A percentile compares a stretch with the other conserved stretches of the same genome.
These are phyloP conservation scores for Amaranthus tricolor DNA, from an alignment of 179 eudicot species.

Conservation along the genomic window DNA sequence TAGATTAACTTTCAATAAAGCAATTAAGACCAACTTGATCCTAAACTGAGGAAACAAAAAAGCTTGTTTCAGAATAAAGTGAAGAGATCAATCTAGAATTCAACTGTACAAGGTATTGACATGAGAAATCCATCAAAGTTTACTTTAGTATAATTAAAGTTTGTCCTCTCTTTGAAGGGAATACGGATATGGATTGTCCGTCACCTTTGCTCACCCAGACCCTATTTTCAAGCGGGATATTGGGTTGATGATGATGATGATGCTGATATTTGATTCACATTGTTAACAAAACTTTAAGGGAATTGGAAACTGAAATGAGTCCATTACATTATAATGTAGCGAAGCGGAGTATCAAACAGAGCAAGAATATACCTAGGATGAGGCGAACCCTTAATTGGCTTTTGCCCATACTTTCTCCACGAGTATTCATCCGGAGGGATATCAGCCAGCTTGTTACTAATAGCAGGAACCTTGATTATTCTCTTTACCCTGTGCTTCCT, in stretches of 20 bases:
- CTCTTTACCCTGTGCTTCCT: slow-evolving; percentile 94
- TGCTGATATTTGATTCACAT: background rate
- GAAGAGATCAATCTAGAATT: slow-evolving; percentile 2
- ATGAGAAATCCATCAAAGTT: slow-evolving; percentile 1
- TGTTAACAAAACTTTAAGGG: background rate
- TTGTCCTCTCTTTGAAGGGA: background rate
- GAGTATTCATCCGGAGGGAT: slow-evolving; percentile 93
- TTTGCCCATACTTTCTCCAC: slow-evolving; percentile 98
- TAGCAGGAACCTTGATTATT: slow-evolving; percentile 90
- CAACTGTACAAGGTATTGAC: slow-evolving; percentile 13
- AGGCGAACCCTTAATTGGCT: slow-evolving; percentile 98
- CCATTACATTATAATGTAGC: background rate
- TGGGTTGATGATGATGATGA: background rate
- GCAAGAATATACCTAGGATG: slow-evolving; percentile 70
- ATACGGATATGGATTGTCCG: too few species aligned
- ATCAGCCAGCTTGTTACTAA: slow-evolving; percentile 94
- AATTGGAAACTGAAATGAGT: background rate
- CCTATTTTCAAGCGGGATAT: too few species aligned
- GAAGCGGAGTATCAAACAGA: slow-evolving; percentile 12
- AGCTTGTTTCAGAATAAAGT: slow-evolving; percentile 19
- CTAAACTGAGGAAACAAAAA: slow-evolving; percentile 8
- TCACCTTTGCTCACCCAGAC: too few species aligned
- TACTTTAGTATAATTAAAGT: background rate
- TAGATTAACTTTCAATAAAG: background rate
- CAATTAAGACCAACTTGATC: background rate